Evolutionary conservation across 495 filamentous ascomycete species (phyloP), one percentile per base, ranked within the genome.

Genomic region (Aspergillus egyptiacus): DNA sequence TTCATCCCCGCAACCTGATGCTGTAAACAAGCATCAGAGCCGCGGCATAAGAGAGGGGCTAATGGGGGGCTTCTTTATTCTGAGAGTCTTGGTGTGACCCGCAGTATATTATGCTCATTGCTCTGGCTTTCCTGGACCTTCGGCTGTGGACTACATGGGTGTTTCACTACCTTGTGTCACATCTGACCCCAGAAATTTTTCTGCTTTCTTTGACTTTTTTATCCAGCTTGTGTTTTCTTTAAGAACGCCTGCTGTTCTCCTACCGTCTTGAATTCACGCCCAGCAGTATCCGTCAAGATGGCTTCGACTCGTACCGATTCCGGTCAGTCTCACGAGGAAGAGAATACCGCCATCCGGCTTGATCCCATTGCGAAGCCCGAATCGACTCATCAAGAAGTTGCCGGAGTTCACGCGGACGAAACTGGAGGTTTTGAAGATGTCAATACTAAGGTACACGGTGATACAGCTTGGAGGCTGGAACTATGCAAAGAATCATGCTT

Each of bases 341-440:
- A 68, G 44, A 68, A 71, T 51, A 40, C 43, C 13, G 32, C 24
- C 1, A 39, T 48, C 25, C 52, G 54, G 33, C 50, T 52, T 6
- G 44, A 50, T 7, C 49, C 57, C 28, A 54, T 59, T 24, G 13
- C 55, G 13, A 56, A 60, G 27, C 36, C 36, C 5, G 45, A 53
- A 17, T 42, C 53, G 34, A 64, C 58, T 55, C 66, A 65, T 47
- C 56, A 56, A 17, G 61, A 64, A 30, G 55, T 58, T 14, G 47
- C 49, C 9, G 37, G 47, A 46, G 32, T 28, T 3, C 19, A 46
- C 4, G 52, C 56, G 9, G 51, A 62, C 32, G 61, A 59, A 27
- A 51, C 51, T 9, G 57, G 47, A 7, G 49, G 58, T 22, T 45
- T 55, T 30, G 59, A 62, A 46, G 50, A 56, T 20, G 57, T 56